Percentiles rank a stretch among this genome's conserved stretches.
These are phyloP conservation scores for Gynostemma pentaphyllum DNA, from an alignment of 306 rosid species.

Conservation along the genomic window DNA sequence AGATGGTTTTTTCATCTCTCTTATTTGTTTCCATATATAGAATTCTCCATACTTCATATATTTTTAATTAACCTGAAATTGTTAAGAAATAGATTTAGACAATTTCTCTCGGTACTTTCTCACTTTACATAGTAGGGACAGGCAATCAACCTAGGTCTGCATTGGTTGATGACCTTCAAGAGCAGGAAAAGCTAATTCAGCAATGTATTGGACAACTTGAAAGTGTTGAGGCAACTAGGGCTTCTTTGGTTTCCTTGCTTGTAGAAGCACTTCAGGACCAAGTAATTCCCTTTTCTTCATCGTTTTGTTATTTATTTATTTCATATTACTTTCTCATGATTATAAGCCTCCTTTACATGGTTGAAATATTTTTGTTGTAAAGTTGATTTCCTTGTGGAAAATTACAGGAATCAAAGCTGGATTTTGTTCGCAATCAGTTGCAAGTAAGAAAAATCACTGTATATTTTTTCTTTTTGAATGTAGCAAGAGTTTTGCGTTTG, in stretches of 20 bases:
- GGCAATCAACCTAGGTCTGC: slow-evolving; percentile 46
- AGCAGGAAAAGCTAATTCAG: slow-evolving; percentile 49
- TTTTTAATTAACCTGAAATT: not conserved
- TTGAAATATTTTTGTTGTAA: not conserved
- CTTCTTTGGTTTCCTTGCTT: slow-evolving; percentile 52
- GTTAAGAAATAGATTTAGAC: not conserved
- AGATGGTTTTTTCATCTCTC: not conserved
- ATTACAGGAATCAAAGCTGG: slow-evolving; percentile 74
- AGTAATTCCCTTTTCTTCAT: slow-evolving; percentile 23
- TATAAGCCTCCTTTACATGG: not conserved
- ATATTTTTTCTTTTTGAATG: not conserved
- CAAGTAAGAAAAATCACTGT: slow-evolving; percentile 38
- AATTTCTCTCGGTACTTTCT: not conserved
- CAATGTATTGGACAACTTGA: slow-evolving; percentile 54
- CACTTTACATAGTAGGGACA: slow-evolving; percentile 31
- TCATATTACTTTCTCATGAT: not conserved
- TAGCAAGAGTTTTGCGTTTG: not conserved
- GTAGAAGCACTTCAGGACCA: slow-evolving; percentile 81
- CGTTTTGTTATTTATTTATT: not conserved
- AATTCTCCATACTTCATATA: not conserved
- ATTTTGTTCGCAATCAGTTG: slow-evolving; percentile 47
- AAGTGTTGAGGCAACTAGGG: slow-evolving; percentile 47
- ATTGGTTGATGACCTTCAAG: slow-evolving; percentile 49
- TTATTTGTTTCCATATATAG: not conserved
- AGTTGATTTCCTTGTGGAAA: not conserved